Conservation (phyloP, 768 basidiomycete genomes). For the Xanthoconium purpureum region DNA sequence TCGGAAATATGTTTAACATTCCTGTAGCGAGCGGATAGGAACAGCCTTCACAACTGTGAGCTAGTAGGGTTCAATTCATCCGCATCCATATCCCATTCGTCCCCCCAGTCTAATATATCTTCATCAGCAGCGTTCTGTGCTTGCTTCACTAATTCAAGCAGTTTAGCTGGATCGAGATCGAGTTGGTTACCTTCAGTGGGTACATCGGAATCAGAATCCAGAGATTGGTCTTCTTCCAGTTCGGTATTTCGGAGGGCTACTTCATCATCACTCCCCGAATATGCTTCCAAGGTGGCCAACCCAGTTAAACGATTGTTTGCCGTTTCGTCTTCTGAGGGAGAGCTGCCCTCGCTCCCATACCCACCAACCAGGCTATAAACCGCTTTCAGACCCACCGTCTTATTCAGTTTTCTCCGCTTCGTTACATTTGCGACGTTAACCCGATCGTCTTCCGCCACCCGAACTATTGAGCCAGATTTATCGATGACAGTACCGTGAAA, state of each 20-base stretch:
- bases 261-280: slow-evolving; percentile 23
- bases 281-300: slow-evolving; percentile 23
- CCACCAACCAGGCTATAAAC: slow-evolving; percentile 57
- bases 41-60: neutral
- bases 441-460: slow-evolving; percentile 5
- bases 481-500: slow-evolving; percentile 65
- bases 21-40: neutral
- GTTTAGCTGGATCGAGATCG: slow-evolving; percentile 20
- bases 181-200: slow-evolving; percentile 6
- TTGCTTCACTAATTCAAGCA: slow-evolving; percentile 26
- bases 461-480: slow-evolving; percentile 40
- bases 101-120: slow-evolving; percentile 32
- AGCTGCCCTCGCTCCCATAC: slow-evolving; percentile 53
- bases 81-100: slow-evolving; percentile 25
- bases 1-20: slow-evolving; percentile 1
- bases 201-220: slow-evolving; percentile 16
- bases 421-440: slow-evolving; percentile 33
- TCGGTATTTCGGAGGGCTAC: neutral
- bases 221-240: slow-evolving; percentile 14
- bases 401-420: slow-evolving; percentile 59
- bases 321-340: slow-evolving; percentile 30
- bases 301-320: slow-evolving; percentile 4
- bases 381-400: slow-evolving; percentile 49
- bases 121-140: slow-evolving; percentile 24
- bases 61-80: neutral